Base-by-base conservation (phyloP, 495 filamentous ascomycete species). In the Lophium mytilinum region DNA sequence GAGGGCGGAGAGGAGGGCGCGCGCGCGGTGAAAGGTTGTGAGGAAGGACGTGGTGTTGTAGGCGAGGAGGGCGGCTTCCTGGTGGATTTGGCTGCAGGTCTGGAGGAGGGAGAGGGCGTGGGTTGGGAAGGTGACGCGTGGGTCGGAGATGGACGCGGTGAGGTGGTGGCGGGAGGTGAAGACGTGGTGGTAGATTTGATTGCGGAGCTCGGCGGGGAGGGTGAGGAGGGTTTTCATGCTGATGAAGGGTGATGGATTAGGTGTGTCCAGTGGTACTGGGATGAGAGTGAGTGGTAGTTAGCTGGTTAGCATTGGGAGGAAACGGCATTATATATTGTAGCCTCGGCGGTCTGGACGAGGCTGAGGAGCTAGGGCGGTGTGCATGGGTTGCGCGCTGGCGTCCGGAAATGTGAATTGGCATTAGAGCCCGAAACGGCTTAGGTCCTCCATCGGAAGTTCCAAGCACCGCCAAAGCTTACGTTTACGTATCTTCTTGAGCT, bases 181-280 rank as follows among this genome's bases (percentile, higher is more conserved):
- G 3, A 42, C 51, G 36, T 41, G 18, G 12, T 1, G 18, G 35
- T 53, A 53, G 51, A 53, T 53, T 19, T 42, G 9, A 24, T 53
- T 53, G 9, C 51, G 51, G 33, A 53, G 11, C 37, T 53, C 51
- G 37, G 51, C 14, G n/a, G 51, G 35, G 19, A 53, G 51, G 35
- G 15, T 5, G 19, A 40, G 51, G 34, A 53, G 73, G 37, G 51
- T n/a, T 14, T 36, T 3, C 24, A 30, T 30, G 24, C 3, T 30
- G 24, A 30, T 30, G 24, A 30, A 6, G 6, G 24, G 24, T 30
- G 24, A 30, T 30, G 24, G 24, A n/a, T 30, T 30, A 6, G 24
- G 24, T 30, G 24, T 30, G 6, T 30, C 6, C 2, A 6, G 24
- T 30, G 24, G 24, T 30, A 30, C 24, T 3, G 24, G 6, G 24